Evolutionary conservation across 192 early-diverging fungal species (phyloP).

Genomic region (Podochytrium sp.): DNA sequence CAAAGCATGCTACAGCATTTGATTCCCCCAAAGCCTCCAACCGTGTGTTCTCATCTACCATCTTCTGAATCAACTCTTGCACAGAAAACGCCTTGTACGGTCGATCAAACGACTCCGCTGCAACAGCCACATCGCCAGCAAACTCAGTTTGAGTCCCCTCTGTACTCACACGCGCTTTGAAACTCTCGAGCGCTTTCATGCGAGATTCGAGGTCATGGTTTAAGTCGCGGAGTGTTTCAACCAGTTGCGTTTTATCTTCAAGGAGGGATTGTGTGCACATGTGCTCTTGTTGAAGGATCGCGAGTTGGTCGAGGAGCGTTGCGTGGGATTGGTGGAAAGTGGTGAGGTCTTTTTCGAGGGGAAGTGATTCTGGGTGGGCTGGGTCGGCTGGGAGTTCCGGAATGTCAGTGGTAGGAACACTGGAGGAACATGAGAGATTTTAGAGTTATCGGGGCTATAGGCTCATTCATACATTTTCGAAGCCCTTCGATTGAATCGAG

Average conservation of each 20-base stretch:
- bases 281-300: constrained; percentile 10
- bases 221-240: neutral
- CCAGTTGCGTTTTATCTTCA: constrained; percentile 22
- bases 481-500: neutral
- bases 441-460: neutral
- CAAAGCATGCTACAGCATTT: no score
- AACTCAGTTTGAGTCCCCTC: constrained; percentile 1
- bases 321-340: neutral
- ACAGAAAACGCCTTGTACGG: no score
- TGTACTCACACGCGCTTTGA: neutral
- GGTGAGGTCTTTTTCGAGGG: neutral
- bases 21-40: no score
- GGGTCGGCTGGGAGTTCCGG: no score
- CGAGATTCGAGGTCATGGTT: neutral
- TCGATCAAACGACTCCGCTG: neutral
- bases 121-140: neutral
- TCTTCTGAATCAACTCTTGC: no score
- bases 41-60: no score
- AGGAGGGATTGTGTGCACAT: neutral
- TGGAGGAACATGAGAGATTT: no score
- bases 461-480: constrained; percentile 2
- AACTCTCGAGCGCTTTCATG: neutral
- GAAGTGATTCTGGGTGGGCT: no score
- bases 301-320: neutral
- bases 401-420: no score